A percentile compares a stretch with the other conserved stretches of the same genome.
Evolutionary conservation across 192 early-diverging fungal genomes (phyloP).

Genomic region (Phycomyces blakesleeanus): DNA sequence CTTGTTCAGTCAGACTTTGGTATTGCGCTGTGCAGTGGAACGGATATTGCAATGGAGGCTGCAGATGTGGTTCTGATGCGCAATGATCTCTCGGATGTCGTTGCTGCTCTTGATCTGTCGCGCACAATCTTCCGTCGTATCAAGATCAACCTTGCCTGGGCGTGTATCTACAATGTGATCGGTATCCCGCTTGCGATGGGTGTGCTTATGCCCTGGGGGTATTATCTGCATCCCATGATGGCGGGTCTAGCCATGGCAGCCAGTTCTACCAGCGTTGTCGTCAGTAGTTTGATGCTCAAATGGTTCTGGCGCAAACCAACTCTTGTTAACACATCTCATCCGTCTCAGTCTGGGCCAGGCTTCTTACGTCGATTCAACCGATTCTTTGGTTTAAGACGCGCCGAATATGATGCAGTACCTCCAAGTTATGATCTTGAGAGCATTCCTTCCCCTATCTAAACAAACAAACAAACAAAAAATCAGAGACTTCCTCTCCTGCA

Average conservation of each 20-base stretch:
- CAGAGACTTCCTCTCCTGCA: too few relatives aligned
- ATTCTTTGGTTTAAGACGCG: neutral
- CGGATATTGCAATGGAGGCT: slow-evolving; percentile 95
- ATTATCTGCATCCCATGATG: slow-evolving; percentile 84
- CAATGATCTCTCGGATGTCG: slow-evolving; percentile 81
- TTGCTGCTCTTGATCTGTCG: slow-evolving; percentile 80
- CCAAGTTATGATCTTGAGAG: too few relatives aligned
- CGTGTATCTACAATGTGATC: slow-evolving; percentile 83
- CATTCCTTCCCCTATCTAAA: too few relatives aligned
- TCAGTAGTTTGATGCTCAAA: slow-evolving; percentile 82
- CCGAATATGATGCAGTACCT: too few relatives aligned
- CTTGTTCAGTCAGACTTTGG: slow-evolving; percentile 83
- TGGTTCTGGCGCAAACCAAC: slow-evolving; percentile 47
- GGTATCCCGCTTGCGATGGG: slow-evolving; percentile 96
- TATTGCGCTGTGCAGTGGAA: slow-evolving; percentile 84
- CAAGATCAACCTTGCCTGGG: slow-evolving; percentile 85
- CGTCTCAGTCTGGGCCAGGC: neutral
- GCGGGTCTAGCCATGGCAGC: slow-evolving; percentile 94
- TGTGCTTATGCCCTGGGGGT: slow-evolving; percentile 78
- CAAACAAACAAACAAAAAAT: too few relatives aligned
- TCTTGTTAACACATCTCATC: neutral
- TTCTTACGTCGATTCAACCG: neutral
- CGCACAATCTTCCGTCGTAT: slow-evolving; percentile 83
- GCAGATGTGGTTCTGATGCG: slow-evolving; percentile 92
- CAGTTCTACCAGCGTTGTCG: slow-evolving; percentile 88